Base-by-base conservation (phyloP, 352 stramenopile genomes). In the Phytophthora litchii region DNA sequence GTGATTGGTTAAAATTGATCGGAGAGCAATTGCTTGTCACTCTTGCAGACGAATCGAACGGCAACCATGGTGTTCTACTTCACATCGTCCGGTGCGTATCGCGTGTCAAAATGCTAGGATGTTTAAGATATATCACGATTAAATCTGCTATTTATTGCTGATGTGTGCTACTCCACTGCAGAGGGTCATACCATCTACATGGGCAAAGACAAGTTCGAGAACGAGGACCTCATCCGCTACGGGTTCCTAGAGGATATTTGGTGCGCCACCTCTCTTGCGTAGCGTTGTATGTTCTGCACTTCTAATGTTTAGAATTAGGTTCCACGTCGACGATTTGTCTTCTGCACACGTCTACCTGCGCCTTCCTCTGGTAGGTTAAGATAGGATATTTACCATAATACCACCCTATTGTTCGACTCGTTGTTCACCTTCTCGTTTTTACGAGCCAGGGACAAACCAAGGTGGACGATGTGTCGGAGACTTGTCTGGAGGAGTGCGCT, bases 161-260 rank as follows among this genome's bases (percentile, higher is more conserved):
- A 20, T 19, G 3, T 27, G 37, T n/a, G 13, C 1, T 13, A n/a
- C 13, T 3, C 32, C 44, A 37, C 32, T 35, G 25, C 48, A 93
- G 88, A 91, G 75, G 86, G 96, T 11, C 91, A 94, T 57, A 95
- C 76, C 31, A 95, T 98, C 40, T 99, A 98, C 76, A 98, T 99
- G 94, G 97, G 97, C 55, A 97, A 94, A 57, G 97, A 99, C 84
- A 99, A 99, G 79, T 98, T 96, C 66, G 97, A 99, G 80, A 99
- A 99, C 71, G 97, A 99, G 83, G 89, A 98, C 64, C 81, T 99
- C 44, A 99, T 99, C 60, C 96, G 97, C 60, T 98, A 99, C 46
- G 96, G 96, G 49, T 96, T 96, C 54, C 74, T 96, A 12, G 92
- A 98, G 64, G 96, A 99, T 75, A 92, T 99, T 53, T 98, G 92